Evolutionary conservation across 495 filamentous ascomycete species (phyloP), one percentile per base, ranked within the genome.

Genomic region (Podospora anserina): DNA sequence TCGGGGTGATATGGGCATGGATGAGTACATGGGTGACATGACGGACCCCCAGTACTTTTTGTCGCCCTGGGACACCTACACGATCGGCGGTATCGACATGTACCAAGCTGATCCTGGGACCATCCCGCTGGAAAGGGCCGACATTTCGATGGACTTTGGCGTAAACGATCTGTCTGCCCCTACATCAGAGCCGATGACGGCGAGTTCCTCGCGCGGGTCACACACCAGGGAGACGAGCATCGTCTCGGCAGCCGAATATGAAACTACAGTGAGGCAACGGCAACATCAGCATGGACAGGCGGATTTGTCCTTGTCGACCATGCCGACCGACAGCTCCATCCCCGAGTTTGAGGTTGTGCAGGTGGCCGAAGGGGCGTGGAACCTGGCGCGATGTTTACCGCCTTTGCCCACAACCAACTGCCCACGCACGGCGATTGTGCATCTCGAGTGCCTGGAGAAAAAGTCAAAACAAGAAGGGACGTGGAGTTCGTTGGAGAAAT

Each of bases 391-490:
- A 11, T 89, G 87, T 77, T 87, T 84, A 64, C 83, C 80, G 4
- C 78, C 80, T 5, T 72, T 81, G 66, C 82, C 79, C 58, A 84
- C 85, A 3, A 80, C 75, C 62, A 76, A 78, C 9, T 88, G 87
- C 67, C 86, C 84, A 3, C 81, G 80, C 19, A 88, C 88, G 13
- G 85, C 86, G 19, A 83, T 82, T 30, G 74, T 86, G 58, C 86
- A 89, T 69, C 78, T 89, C 5, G 85, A 88, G 69, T 81, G 82
- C 55, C 72, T 90, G 20, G 86, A 88, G 69, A 78, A 84, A 58
- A 87, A 79, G 68, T 88, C 84, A 62, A 85, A 82, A 64, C 81
- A 86, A 54, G 84, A 86, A 39, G 77, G 74, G 13, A 80, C 79
- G 3, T 85, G 82, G 81, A 77, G 71, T 59, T 72, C 79, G 2